These are phyloP conservation scores for Candida corydali DNA, from an alignment of 805 yeast genomes.

Conservation along the genomic window DNA sequence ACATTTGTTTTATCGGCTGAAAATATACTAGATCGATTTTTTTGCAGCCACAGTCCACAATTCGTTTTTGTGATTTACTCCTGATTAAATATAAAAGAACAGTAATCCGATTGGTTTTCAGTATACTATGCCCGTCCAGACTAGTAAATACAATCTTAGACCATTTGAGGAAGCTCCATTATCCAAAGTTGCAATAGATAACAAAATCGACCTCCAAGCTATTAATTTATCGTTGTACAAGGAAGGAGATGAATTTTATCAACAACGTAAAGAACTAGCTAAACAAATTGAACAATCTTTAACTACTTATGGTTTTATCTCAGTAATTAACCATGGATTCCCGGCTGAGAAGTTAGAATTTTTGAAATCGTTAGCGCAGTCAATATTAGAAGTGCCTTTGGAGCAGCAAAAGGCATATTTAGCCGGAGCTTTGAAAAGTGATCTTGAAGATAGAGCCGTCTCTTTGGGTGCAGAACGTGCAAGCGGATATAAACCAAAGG, in stretches of 20 bases:
- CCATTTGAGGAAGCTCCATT: constrained; percentile 23
- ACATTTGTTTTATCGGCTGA: constrained; percentile 1
- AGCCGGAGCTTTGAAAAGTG: constrained; percentile 37
- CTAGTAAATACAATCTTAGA: constrained; percentile 19
- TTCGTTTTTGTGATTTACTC: not conserved
- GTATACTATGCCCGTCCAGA: constrained; percentile 6
- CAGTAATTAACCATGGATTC: constrained; percentile 40
- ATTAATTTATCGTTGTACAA: constrained; percentile 33
- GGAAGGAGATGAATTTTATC: constrained; percentile 31
- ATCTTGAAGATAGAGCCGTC: constrained; percentile 20
- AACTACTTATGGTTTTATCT: constrained; percentile 42
- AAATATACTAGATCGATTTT: not conserved
- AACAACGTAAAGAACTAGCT: constrained; percentile 29
- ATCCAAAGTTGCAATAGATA: constrained; percentile 13
- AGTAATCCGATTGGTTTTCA: too few species aligned
- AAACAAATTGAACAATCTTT: constrained; percentile 34
- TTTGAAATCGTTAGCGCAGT: constrained; percentile 38
- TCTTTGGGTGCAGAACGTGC: constrained; percentile 29
- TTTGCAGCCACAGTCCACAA: constrained; percentile 6
- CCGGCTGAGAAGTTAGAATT: constrained; percentile 25
- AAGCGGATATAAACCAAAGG: constrained; percentile 26
- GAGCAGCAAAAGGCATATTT: constrained; percentile 33
- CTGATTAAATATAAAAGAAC: too few species aligned
- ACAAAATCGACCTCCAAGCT: constrained; percentile 24
- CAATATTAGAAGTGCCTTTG: constrained; percentile 36